Conservation (phyloP, 176 grass and related monocot species). For the Raddia distichophylla region DNA sequence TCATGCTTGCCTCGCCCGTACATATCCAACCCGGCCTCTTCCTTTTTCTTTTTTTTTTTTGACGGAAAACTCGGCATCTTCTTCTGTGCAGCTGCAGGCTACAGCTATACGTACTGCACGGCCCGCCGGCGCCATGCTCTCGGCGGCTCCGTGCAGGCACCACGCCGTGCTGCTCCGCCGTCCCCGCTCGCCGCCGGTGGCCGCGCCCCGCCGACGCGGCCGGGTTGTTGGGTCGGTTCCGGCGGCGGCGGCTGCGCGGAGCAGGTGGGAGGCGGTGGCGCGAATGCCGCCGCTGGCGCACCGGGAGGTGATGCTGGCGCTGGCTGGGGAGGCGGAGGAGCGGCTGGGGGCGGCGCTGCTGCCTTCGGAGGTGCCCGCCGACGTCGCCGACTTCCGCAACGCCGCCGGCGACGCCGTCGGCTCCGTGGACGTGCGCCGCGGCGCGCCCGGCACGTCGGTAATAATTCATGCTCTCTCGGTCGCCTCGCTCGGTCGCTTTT, state of each 20-base stretch:
- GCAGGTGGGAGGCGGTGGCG: conserved; percentile 16
- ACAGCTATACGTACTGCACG: too few species aligned
- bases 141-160: not conserved
- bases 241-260: not conserved
- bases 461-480: too few species aligned
- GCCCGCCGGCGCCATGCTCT: not conserved
- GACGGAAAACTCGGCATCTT: too few species aligned
- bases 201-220: not conserved
- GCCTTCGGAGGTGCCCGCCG: conserved; percentile 50
- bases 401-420: conserved; percentile 41
- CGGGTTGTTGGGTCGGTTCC: too few species aligned
- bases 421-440: conserved; percentile 59
- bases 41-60: too few species aligned
- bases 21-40: too few species aligned
- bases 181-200: not conserved
- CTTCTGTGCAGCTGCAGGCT: too few species aligned
- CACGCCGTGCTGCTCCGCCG: not conserved
- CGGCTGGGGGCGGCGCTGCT: conserved; percentile 47
- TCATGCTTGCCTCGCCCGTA: too few species aligned
- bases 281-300: conserved; percentile 52
- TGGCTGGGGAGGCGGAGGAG: conserved; percentile 40
- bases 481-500: too few species aligned
- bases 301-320: conserved; percentile 50
- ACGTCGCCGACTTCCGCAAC: conserved; percentile 45
- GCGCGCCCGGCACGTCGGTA: conserved; percentile 54